Evolutionary conservation across 352 stramenopile species (phyloP).

Genomic region (Globisporangium echinulatum): DNA sequence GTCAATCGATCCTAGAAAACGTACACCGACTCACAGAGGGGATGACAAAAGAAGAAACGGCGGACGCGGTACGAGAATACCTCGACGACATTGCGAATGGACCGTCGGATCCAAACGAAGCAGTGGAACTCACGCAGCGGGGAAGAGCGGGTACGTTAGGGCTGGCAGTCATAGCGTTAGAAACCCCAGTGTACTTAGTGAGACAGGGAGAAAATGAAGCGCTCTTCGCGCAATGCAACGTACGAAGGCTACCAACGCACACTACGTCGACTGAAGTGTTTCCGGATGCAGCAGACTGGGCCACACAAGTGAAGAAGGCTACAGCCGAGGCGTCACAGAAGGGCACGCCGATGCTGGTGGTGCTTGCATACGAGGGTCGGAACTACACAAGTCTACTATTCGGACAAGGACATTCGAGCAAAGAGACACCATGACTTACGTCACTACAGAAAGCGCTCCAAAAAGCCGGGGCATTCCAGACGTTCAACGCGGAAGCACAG

Average conservation of each 20-base stretch:
- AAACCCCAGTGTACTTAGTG: not conserved
- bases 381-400: not conserved
- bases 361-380: not conserved
- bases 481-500: not conserved
- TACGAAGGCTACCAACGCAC: too few relatives aligned
- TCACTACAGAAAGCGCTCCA: not conserved
- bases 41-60: not conserved
- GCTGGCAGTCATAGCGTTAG: not conserved
- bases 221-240: not conserved
- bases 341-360: not conserved
- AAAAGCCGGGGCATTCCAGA: not conserved
- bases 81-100: not conserved
- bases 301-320: not conserved
- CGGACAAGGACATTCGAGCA: not conserved
- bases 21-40: not conserved
- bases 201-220: not conserved
- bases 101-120: not conserved
- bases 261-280: not conserved
- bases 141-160: not conserved
- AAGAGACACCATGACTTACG: not conserved
- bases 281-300: not conserved
- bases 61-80: not conserved
- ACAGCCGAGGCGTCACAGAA: not conserved
- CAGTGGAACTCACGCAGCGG: not conserved
- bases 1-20: not conserved